Base-by-base conservation (phyloP, 495 filamentous ascomycete genomes). In the Melanomma pulvis-pyrius region DNA sequence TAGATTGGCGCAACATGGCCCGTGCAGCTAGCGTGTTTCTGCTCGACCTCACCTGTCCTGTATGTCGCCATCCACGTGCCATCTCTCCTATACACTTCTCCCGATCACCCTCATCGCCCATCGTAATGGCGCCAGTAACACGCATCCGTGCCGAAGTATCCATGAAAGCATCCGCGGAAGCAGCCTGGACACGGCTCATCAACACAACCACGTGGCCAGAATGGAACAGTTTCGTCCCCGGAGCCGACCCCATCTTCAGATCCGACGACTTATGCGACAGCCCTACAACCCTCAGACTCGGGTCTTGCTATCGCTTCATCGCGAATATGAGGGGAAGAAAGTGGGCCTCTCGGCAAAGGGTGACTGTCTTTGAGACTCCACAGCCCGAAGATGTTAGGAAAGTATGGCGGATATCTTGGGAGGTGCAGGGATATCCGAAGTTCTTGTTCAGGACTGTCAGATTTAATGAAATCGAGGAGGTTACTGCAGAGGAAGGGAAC, bases 141-240 rank as follows among this genome's bases (percentile, higher is more conserved):
- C 17, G 19, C 44, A 48, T 50, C 21, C 21, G 22, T 12, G 15
- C 24, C 12, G 58, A 61, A 61, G 39, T 46, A 13, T 26, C 19
- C 12, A 61, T 61, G 2, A 46, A 61, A 48, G 58, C 58, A 12
- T 28, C 58, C 8, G 41, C 46, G 9, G 30, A 22, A n/a, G 41
- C 2, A 9, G 32, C 47, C 17, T 61, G 39, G 39, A 11, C 1
- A 6, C 9, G 17, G 2, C 58, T 61, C 46, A 64, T 56, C 29
- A 25, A 64, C 36, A 46, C 51, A 15, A 46, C 49, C 24, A 64
- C 51, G 9, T 64, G 51, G 49, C 51, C 61, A 7, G 26, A 44
- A n/a, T 64, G 61, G 61, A 64, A 64, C 28, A 5, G 30, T 24
- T 57, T 64, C 34, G 19, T 64, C n/a, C 51, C 61, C 17, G 26